Percentiles rank a stretch among this genome's conserved stretches.
These are phyloP conservation scores for Umbelopsis isabellina DNA, from an alignment of 192 early-diverging fungal species.

Conservation along the genomic window DNA sequence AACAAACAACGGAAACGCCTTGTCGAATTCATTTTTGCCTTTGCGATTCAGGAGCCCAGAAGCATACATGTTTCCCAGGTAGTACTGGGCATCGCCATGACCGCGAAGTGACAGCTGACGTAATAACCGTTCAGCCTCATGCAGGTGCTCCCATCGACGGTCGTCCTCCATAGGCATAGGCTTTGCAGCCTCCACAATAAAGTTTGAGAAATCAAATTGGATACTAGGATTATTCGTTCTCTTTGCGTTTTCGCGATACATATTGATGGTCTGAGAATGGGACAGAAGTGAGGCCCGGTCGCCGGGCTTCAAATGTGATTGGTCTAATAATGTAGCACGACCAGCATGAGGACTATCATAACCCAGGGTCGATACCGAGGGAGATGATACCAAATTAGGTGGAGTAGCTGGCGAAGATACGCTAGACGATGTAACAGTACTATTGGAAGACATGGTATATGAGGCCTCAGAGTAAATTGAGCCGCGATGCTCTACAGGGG, in stretches of 20 bases:
- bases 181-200: conserved; percentile 62
- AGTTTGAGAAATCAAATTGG: conserved; percentile 71
- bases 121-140: conserved; percentile 70
- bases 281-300: conserved; percentile 58
- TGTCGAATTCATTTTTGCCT: conserved; percentile 68
- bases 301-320: conserved; percentile 63
- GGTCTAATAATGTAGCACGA: conserved; percentile 42
- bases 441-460: conserved; percentile 21
- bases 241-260: conserved; percentile 69
- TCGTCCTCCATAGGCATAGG: conserved; percentile 46
- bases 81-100: conserved; percentile 72
- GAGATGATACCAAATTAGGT: conserved; percentile 6
- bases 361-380: not conserved
- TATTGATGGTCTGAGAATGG: conserved; percentile 56
- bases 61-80: conserved; percentile 70
- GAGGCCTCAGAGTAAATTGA: conserved; percentile 12
- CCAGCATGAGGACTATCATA: conserved; percentile 2
- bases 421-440: conserved; percentile 12
- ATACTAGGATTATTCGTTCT: conserved; percentile 65
- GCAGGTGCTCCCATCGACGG: conserved; percentile 55
- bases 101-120: conserved; percentile 60
- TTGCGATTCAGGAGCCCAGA: conserved; percentile 66
- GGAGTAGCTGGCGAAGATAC: conserved; percentile 13
- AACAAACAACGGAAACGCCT: conserved; percentile 68
- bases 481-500: conserved; percentile 3